A percentile compares a stretch with the other conserved stretches of the same genome.
Evolutionary conservation across 306 rosid genomes (phyloP).

Genomic region (Casuarina equisetifolia): DNA sequence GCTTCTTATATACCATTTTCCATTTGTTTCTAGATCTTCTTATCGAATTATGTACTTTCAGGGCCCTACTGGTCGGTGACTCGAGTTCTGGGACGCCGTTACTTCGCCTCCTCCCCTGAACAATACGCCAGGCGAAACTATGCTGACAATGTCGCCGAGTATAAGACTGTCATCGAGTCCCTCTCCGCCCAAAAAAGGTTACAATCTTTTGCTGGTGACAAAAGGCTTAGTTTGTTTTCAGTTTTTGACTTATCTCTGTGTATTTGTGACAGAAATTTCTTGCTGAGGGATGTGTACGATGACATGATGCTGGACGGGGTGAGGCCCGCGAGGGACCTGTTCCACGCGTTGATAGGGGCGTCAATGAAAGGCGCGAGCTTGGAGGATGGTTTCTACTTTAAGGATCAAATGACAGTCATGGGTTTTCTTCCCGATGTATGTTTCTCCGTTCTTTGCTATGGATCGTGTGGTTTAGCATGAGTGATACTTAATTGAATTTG

Average conservation of each 20-base stretch:
- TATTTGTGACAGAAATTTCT: conserved; percentile 44
- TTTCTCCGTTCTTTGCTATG: background rate
- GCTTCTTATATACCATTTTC: background rate
- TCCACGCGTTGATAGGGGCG: conserved; percentile 69
- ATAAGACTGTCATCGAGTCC: conserved; percentile 73
- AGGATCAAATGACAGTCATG: conserved; percentile 78
- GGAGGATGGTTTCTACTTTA: conserved; percentile 79
- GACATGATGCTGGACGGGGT: conserved; percentile 97
- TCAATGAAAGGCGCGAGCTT: conserved; percentile 73
- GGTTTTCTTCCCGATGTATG: conserved; percentile 86
- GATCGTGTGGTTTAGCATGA: background rate
- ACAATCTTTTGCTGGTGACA: background rate
- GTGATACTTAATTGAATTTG: background rate
- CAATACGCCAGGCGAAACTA: conserved; percentile 69
- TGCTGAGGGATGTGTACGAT: conserved; percentile 76
- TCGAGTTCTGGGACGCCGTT: conserved; percentile 52
- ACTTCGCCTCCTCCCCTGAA: conserved; percentile 50
- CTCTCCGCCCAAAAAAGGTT: conserved; percentile 66
- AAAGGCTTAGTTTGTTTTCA: background rate
- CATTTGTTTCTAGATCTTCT: background rate
- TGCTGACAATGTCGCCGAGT: conserved; percentile 73
- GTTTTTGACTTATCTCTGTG: background rate
- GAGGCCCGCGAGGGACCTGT: conserved; percentile 78
- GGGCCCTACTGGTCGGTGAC: conserved; percentile 43
- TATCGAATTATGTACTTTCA: conserved; percentile 23